Percentiles rank a stretch among this genome's conserved stretches.
phyloP scores from a whole-genome alignment of 148 eudicot genomes.

The Vaccinium macrocarpon region DNA sequence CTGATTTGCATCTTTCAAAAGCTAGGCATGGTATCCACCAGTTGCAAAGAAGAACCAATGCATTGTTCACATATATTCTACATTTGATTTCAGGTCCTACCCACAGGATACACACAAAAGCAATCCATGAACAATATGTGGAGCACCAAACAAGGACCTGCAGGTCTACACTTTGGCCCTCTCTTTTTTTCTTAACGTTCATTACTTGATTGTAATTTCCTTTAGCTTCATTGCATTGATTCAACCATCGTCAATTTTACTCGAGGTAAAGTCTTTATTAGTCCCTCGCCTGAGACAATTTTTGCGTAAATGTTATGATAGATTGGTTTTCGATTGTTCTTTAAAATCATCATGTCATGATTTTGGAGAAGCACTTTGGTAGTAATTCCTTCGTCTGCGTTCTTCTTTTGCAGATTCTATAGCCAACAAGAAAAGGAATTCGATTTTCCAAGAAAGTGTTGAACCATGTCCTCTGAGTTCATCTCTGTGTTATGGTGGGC shows the following conservation, averaged over 20 bases:
- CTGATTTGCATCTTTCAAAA: neutral
- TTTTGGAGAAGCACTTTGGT: neutral
- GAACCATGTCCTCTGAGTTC: constrained; percentile 35
- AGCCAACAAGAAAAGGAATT: constrained; percentile 13
- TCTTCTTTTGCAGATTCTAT: constrained; percentile 20
- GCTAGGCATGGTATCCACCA: neutral
- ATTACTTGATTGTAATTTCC: neutral
- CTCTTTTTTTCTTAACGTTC: neutral
- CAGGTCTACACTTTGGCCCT: constrained; percentile 18
- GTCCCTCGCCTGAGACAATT: no score
- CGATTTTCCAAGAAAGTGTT: constrained; percentile 23
- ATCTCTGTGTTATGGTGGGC: constrained; percentile 35
- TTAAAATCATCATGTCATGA: neutral
- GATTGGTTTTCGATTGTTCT: neutral
- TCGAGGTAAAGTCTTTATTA: no score
- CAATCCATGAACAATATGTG: constrained; percentile 11
- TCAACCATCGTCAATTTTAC: no score
- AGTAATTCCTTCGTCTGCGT: neutral
- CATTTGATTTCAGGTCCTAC: constrained; percentile 16
- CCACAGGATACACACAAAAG: neutral
- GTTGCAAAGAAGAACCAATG: neutral
- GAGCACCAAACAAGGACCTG: constrained; percentile 21
- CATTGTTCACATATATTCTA: neutral
- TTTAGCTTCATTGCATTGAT: no score
- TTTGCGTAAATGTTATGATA: neutral